Percentiles rank a stretch among this genome's conserved stretches.
Conservation (phyloP, 306 rosid species). For the Casuarina glauca region DNA sequence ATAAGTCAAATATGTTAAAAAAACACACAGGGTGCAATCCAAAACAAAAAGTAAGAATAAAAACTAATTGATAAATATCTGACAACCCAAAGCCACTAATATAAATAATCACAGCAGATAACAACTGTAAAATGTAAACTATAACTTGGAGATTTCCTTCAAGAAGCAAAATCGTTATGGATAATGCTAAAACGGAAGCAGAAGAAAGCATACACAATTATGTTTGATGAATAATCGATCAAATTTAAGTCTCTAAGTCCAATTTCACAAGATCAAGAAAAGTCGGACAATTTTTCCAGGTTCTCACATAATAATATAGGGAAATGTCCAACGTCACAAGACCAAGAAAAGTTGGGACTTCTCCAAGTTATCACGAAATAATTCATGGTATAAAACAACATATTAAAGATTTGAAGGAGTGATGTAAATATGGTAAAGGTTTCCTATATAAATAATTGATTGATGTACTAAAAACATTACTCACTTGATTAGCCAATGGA, state of each 20-base stretch:
- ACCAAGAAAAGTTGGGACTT: background rate
- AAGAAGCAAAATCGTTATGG: background rate
- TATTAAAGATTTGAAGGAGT: background rate
- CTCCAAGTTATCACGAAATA: background rate
- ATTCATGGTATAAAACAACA: background rate
- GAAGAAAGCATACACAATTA: background rate
- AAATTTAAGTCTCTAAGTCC: background rate
- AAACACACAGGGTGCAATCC: background rate
- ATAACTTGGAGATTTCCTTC: background rate
- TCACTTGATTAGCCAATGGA: slow-evolving; percentile 88
- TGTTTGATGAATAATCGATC: background rate
- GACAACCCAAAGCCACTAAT: background rate
- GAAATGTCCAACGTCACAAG: background rate
- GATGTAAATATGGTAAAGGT: background rate
- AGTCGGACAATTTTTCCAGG: background rate
- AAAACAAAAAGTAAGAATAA: background rate
- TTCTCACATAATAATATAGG: background rate
- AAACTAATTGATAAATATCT: background rate
- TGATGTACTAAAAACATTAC: slow-evolving; percentile 10
- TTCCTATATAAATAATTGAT: too few species aligned
- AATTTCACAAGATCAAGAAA: background rate
- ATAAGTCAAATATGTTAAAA: background rate
- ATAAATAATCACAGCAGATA: background rate
- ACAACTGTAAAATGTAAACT: background rate
- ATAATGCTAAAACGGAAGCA: background rate